These are phyloP conservation scores for Plasmodium vivax DNA, from an alignment of 169 alveolate species.

Conservation along the genomic window DNA sequence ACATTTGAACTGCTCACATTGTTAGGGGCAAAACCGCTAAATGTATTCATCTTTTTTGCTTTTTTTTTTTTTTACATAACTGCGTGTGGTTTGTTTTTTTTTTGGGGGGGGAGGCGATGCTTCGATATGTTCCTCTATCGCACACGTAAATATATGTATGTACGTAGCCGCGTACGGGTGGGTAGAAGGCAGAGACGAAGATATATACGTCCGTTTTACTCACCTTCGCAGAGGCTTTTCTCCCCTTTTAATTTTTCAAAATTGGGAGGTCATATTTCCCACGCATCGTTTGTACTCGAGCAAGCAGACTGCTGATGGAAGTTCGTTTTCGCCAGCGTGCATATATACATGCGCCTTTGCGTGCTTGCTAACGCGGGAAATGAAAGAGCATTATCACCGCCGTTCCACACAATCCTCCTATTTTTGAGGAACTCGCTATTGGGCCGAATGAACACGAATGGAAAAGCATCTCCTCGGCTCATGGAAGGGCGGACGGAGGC, in stretches of 20 bases:
- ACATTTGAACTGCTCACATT: conserved; percentile 1
- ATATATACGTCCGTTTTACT: neutral
- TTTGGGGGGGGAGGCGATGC: neutral
- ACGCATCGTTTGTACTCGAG: neutral
- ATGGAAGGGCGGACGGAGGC: neutral
- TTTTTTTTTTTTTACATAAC: conserved; percentile 5
- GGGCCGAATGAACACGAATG: neutral
- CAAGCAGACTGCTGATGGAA: neutral
- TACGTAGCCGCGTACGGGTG: neutral
- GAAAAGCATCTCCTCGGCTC: neutral
- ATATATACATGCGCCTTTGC: neutral
- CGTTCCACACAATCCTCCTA: neutral
- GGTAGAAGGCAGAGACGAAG: neutral
- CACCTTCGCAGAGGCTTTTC: neutral
- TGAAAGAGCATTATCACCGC: neutral
- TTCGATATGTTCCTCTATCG: neutral
- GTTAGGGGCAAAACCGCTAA: neutral
- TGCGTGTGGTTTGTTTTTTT: neutral
- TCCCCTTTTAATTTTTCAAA: neutral
- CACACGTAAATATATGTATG: neutral
- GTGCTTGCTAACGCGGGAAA: neutral
- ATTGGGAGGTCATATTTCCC: neutral
- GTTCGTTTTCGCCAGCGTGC: neutral
- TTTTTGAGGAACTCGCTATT: neutral
- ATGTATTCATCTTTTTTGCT: conserved; percentile 9